Base-by-base conservation (phyloP, 2,329 filamentous ascomycete species). In the Phoma sp. region DNA sequence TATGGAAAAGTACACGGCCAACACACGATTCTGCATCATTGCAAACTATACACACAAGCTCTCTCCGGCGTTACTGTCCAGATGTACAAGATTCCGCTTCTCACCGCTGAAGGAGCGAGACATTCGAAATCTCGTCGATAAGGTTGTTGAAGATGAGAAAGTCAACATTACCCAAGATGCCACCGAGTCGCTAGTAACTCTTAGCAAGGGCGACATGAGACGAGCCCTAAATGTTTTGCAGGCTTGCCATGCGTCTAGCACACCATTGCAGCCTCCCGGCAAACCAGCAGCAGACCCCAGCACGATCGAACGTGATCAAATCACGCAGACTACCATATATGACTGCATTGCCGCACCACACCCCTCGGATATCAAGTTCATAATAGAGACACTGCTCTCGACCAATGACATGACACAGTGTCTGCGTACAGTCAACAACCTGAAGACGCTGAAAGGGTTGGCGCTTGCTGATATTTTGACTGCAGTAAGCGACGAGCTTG, bases 31-130 rank as follows among this genome's bases (percentile, higher is more conserved):
- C 79, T 98, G 93, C 79, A 91, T 99, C 71, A 98, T 99, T 66
- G 95, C 95, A 66, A 99, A 99, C 78, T 99, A 99, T 77, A 95
- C 95, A 27, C 95, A 99, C 80, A 99, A 99, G 77, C 86, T 99
- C 35, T 96, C 91, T 10, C 93, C 95, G 0, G 95, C 95, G 0
- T 81, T 99, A 38, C 81, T 99, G 47, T 98, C 93, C 43, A 83
- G 95, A 67, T 99, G 95, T 77, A 99, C 95, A 8, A 83, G 95
- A 33, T 99, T 99, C 75, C 83, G 95, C 29, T 99, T 99, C 77
- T 96, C 91, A 62, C 95, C 95, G 9, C 79, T 99, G 50, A 96
- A 96, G 74, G 90, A 96, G 67, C 80, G 75, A 6, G 95, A 98
- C 72, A 97, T 99, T 56, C 82, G 91, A 45, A 82, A 84, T 1